phyloP scores from a whole-genome alignment of 768 basidiomycete species.

The Boletellus sp. region DNA sequence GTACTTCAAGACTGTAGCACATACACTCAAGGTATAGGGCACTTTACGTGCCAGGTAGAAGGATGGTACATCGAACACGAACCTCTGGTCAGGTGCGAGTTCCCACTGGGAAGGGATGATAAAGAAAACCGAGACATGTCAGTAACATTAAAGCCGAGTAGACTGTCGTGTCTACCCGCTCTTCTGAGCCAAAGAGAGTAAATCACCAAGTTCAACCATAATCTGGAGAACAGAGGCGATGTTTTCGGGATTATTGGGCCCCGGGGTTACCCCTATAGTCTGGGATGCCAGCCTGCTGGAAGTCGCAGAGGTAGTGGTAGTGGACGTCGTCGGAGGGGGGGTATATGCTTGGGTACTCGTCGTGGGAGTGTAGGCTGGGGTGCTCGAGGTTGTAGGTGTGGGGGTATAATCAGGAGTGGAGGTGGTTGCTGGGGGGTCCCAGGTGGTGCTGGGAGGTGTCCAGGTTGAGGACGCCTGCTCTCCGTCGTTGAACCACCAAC shows the following conservation, averaged over 20 bases:
- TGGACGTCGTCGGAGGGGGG: slow-evolving; percentile 24
- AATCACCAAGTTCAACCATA: slow-evolving; percentile 33
- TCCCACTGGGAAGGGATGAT: neutral
- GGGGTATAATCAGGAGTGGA: slow-evolving; percentile 21
- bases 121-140: neutral
- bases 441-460: slow-evolving; percentile 15
- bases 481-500: slow-evolving; percentile 55
- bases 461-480: slow-evolving; percentile 20
- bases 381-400: slow-evolving; percentile 13
- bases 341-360: slow-evolving; percentile 15
- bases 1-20: no score
- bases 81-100: neutral
- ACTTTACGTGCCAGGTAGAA: slow-evolving; percentile 10
- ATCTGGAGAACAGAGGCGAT: slow-evolving; percentile 33
- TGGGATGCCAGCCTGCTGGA: slow-evolving; percentile 27
- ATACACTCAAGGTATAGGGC: slow-evolving; percentile 22
- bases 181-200: slow-evolving; percentile 9
- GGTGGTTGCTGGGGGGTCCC: slow-evolving; percentile 21
- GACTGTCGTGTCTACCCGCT: neutral
- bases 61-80: slow-evolving; percentile 2
- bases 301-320: slow-evolving; percentile 17
- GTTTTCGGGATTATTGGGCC: slow-evolving; percentile 34
- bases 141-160: neutral
- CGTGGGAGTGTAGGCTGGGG: slow-evolving; percentile 15
- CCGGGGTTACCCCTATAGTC: slow-evolving; percentile 25